Conservation (phyloP, 2,329 filamentous ascomycete genomes). For the Pyrenochaeta sp. region DNA sequence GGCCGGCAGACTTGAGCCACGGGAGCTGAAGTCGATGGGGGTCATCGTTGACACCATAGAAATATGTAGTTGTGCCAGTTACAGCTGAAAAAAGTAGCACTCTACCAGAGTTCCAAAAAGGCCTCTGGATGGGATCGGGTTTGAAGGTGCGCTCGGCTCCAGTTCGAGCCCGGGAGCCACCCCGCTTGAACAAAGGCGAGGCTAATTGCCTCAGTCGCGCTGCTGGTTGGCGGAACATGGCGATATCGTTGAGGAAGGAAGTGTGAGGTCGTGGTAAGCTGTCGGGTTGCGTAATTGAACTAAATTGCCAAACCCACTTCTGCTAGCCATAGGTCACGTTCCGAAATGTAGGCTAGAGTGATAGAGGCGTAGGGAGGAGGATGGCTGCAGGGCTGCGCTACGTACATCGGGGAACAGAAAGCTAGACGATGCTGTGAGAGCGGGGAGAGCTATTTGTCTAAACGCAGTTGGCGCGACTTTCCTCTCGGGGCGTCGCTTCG, state of each 20-base stretch:
- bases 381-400: conserved; percentile 29
- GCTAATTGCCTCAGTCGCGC: conserved; percentile 39
- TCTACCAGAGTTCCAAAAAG: conserved; percentile 59
- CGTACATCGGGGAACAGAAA: conserved; percentile 38
- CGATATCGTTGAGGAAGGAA: conserved; percentile 16
- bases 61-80: conserved; percentile 62
- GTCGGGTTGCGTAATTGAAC: conserved; percentile 20
- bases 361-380: conserved; percentile 23
- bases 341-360: conserved; percentile 23
- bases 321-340: conserved; percentile 35
- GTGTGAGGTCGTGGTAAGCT: conserved; percentile 18
- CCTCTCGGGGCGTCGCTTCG: conserved; percentile 34
- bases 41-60: conserved; percentile 57
- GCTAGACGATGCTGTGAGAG: conserved; percentile 31
- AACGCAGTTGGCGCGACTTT: conserved; percentile 45
- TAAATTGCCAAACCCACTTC: conserved; percentile 26
- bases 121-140: conserved; percentile 25
- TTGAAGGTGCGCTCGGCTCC: conserved; percentile 34
- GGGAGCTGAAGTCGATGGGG: conserved; percentile 36
- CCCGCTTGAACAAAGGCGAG: conserved; percentile 40
- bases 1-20: conserved; percentile 37
- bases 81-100: conserved; percentile 60
- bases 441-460: conserved; percentile 47
- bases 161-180: conserved; percentile 33
- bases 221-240: conserved; percentile 45